Evolutionary conservation across 352 stramenopile species (phyloP), one percentile per base, ranked within the genome.

Genomic region (Phytophthora palmivora): DNA sequence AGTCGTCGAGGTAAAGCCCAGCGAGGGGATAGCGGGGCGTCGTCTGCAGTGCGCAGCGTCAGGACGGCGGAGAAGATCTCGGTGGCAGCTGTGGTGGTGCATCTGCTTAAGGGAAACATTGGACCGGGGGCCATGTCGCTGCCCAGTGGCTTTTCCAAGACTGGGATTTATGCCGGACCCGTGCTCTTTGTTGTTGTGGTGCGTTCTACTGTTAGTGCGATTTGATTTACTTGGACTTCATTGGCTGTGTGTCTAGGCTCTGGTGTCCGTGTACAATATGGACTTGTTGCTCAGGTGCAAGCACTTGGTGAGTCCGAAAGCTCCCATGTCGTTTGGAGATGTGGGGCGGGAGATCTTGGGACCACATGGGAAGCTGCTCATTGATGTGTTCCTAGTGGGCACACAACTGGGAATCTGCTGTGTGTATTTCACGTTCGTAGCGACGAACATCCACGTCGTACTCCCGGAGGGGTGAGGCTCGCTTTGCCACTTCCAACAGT

Each of bases 231-330:
- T 1, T 34, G 33, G 12, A 15, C 28, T 9, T 16, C 58, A 14
- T 61, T 34, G 24, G 10, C 8, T 22, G 10, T 37, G 8, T 18
- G 21, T 32, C 30, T 58, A 90, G 78, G 84, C 84, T 18, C 66
- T 91, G 12, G 69, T 89, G 44, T 93, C 78, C 4, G 83, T 84
- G 56, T 94, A 94, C 78, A 94, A 94, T 52, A 94, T 94, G 85
- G 76, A 92, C 36, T 55, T 94, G 52, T 59, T 92, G 57, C 67
- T 92, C 5, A 68, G 74, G 14, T 92, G 82, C 68, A 94, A 94
- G 59, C 66, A 72, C 4, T 47, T 74, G 9, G 73, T 94, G 56
- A 86, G 69, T 24, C 81, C 83, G 3, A 76, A 75, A 4, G 56
- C 58, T 10, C 63, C 65, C 38, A 84, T 89, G 70, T 89, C 82